Conservation (phyloP, 345 rosid genomes). For the Hibiscus mutabilis region DNA sequence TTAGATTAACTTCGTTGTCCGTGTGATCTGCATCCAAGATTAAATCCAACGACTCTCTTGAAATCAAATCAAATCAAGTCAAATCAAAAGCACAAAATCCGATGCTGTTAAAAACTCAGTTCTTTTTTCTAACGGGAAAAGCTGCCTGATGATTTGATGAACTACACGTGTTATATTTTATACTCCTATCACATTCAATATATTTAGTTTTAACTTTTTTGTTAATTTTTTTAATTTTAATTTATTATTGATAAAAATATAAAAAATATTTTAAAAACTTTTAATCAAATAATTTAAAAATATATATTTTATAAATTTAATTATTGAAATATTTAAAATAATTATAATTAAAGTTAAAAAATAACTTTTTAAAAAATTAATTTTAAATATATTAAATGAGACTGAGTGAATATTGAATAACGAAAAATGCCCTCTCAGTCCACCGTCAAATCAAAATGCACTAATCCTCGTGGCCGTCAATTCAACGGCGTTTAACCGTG, state of each 20-base stretch:
- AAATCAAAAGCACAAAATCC: neutral
- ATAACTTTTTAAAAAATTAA: no score
- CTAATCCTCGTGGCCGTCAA: neutral
- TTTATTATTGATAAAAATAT: no score
- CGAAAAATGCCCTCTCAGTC: constrained; percentile 17
- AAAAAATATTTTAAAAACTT: no score
- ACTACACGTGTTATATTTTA: no score
- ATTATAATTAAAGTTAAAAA: no score
- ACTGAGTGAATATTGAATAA: neutral
- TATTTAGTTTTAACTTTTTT: no score
- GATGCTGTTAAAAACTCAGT: neutral
- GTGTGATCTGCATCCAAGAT: neutral
- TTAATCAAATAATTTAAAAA: no score
- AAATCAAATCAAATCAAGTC: neutral
- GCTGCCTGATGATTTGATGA: neutral
- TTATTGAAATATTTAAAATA: no score
- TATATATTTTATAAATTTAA: no score
- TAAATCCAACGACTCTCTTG: constrained; percentile 1
- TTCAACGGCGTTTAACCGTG: neutral
- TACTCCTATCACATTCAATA: no score
- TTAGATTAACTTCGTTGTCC: neutral
- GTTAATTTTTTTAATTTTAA: no score
- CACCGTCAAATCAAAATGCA: constrained; percentile 23
- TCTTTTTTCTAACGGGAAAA: constrained; percentile 9
- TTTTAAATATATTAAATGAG: no score